Evolutionary conservation across 1,139 yeast genomes (phyloP), one percentile per base, ranked within the genome.

Genomic region (Candida sanyaensis): DNA sequence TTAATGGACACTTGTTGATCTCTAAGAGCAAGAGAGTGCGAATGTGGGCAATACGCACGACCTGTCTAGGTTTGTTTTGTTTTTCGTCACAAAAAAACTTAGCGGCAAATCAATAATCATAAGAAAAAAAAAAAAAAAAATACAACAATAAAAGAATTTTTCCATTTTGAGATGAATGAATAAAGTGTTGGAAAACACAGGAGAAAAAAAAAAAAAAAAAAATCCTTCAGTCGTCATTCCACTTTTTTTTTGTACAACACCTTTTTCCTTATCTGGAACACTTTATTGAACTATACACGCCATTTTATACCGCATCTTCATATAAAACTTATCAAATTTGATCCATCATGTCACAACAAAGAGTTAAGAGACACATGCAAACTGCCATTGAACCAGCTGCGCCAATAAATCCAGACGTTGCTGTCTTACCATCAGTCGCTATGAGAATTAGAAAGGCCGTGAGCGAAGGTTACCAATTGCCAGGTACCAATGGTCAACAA

Each of bases 391-490:
- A 36, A 6, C 49, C 50, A 36, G 41, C 32, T 28, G 38, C 43
- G 26, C 23, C 37, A 11, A 31, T 34, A n/a, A 37, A 47, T 26
- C 49, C 50, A 7, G 55, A 54, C 32, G 43, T 48, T 11, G 56
- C 55, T 12, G 57, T 64, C 4, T 69, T 86, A 27, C 75, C 84
- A 38, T 75, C 84, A 0, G 60, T 85, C 5, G 91, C 90, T 0
- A 85, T 84, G 89, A 73, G 89, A 53, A 80, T 86, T 54, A 77
- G 93, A 60, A 83, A 84, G 58, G 76, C 86, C 1, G 82, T 86
- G 2, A 73, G 81, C 41, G 84, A 83, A 42, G 91, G 90, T 0
- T 84, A 84, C 64, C 68, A 58, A 45, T 63, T 60, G 4, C 48
- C 50, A 36, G n/a, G n/a, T 26, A 6, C 36, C 63, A 33, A 38